Evolutionary conservation across 768 basidiomycete genomes (phyloP), one percentile per base, ranked within the genome.

Genomic region (Agaricus blazei): DNA sequence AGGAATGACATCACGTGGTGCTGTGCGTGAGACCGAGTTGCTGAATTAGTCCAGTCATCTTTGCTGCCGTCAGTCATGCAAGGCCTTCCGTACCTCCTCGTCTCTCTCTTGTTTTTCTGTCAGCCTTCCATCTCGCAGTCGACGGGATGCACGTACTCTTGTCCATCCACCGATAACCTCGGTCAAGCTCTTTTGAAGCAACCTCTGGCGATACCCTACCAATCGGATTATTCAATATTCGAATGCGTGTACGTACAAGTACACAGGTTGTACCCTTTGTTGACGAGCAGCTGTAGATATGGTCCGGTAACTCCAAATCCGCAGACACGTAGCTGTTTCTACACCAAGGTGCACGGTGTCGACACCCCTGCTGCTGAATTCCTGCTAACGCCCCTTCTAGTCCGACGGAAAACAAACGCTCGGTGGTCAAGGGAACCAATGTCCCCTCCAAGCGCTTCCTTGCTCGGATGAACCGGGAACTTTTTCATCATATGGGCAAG

Each of bases 211-310:
- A 37, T 56, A 14, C 54, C 54, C 24, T 44, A 44, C 31, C 42
- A 42, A 27, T 56, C 54, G 8, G 48, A 50, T 31, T 56, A 56
- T 27, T 56, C 54, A 6, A 24, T 56, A 29, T 56, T 56, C 36
- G 48, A 56, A 56, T 56, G 54, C 34, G 54, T 56, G 54, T 56
- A 56, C 31, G 54, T 29, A 23, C 8, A 34, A 34, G 34, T 3
- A 34, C 19, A 12, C 26, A 29, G 19, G 19, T 11, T n/a, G 8
- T 36, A 26, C 15, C n/a, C 43, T 6, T 46, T 9, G 3, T 15
- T 29, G 15, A 9, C 6, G 26, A 19, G 27, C n/a, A 2, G 1
- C 29, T 27, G 28, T 42, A 55, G 54, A 7, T 56, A 56, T 19
- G 54, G 54, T 11, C 31, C 36, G 44, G 41, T 43, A n/a, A 44